Evolutionary conservation across 208 protist species (phyloP), one percentile per base, ranked within the genome.

Genomic region (Wallacemonas sp.): DNA sequence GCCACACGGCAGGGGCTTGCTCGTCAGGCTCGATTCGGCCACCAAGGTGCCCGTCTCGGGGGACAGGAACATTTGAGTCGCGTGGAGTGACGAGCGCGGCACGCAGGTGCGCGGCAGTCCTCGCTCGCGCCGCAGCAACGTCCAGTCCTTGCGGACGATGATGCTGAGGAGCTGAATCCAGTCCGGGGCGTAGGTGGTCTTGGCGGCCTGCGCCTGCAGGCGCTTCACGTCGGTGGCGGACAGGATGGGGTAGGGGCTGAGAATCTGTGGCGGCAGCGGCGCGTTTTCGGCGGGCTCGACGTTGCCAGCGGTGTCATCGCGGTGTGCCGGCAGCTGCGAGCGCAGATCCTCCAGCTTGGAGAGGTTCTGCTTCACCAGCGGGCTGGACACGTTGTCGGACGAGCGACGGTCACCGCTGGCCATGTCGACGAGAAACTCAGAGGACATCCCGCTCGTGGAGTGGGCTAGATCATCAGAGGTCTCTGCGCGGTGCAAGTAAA

Each of bases 181-280:
- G 79, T 99, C 97, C 63, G 98, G 93, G 15, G 89, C 88, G 70
- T 99, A 99, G 15, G 95, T 97, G 0, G 98, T 99, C 24, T 87
- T 82, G 44, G 84, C 65, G 47, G 73, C 72, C 58, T 88, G 82
- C 17, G 95, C 95, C 66, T 88, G 77, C 4, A 93, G 75, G 27
- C 97, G 90, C 75, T 95, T 97, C 45, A 91, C 59, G 46, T 94
- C 66, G 9, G 62, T 79, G 27, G 56, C 34, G 59, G 58, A 65
- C 15, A 96, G 67, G 9, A 84, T 51, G 12, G 90, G 84, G 72
- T 98, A 97, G 12, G 94, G 90, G 33, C 60, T 70, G 33, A 91
- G 70, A 14, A 49, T 53, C 42, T 72, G 54, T 22, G 45, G 38
- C 47, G 27, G 41, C 46, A 28, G 26, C 24, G 33, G 44, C 28